Base-by-base conservation (phyloP, 352 stramenopile genomes). In the Phytophthora litchii region DNA sequence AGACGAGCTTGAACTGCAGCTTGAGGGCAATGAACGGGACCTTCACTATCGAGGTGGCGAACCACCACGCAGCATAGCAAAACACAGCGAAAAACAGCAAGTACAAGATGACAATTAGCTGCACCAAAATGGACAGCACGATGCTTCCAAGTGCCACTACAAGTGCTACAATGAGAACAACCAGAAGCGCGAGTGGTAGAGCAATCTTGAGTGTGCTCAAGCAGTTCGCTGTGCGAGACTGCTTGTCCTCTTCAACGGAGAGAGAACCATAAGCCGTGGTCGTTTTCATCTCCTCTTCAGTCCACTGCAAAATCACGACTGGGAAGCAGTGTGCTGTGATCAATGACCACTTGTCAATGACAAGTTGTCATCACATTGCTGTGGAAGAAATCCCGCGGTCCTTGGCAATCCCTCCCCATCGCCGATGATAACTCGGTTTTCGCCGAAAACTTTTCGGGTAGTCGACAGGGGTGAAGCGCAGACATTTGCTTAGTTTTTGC, bases 1-100 rank as follows among this genome's bases (percentile, higher is more conserved):
- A 63, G 14, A 53, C 4, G 42, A 73, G 43, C 48, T 67, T 70
- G 49, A 52, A 38, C 31, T 73, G 60, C 12, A 73, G 21, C 37
- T 67, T 67, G 53, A 73, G 23, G 14, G 60, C 62, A 27, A 70
- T 59, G 60, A 63, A 64, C 41, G 64, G 64, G 36, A 67, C 44
- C 19, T 52, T 8, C 16, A 49, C 53, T 27, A 63, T 25, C 25
- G 65, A 74, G 16, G 59, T 59, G 17, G 59, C 60, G 4, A 70
- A 51, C 32, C 54, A 54, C 43, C 60, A 60, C 3, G 60, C 53
- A 19, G 46, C 51, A 8, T 45, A 48, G 34, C 57, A 72, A 23
- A 72, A 72, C 11, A 37, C 53, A 25, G 34, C 45, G 21, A 67
- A 67, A 6, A 67, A n/a, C 9, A 53, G 20, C n/a, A 58, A 29